phyloP scores from a whole-genome alignment of 768 basidiomycete species.

The Lactarius evosmus region DNA sequence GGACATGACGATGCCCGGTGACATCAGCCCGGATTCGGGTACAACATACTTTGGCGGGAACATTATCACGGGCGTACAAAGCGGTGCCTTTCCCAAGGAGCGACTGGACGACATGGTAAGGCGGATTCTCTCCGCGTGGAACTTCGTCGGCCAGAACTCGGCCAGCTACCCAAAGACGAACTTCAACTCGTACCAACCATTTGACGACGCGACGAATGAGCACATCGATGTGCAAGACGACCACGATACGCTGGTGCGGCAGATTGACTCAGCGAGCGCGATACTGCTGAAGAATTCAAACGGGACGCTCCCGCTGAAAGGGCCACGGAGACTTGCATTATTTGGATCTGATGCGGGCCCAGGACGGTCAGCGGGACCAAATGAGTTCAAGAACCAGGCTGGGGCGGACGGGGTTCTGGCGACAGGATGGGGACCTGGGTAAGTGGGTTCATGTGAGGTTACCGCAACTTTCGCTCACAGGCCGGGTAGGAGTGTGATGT shows the following conservation, averaged over 20 bases:
- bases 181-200: constrained; percentile 62
- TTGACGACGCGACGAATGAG: constrained; percentile 51
- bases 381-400: constrained; percentile 43
- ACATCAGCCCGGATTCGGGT: constrained; percentile 45
- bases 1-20: constrained; percentile 64
- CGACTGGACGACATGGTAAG: constrained; percentile 80
- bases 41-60: constrained; percentile 63
- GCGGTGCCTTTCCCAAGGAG: constrained; percentile 62
- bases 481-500: constrained; percentile 55
- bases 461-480: neutral
- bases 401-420: constrained; percentile 65
- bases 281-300: constrained; percentile 73
- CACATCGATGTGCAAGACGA: constrained; percentile 68
- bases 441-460: constrained; percentile 17
- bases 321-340: constrained; percentile 55
- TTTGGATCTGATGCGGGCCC: constrained; percentile 56
- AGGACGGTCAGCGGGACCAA: constrained; percentile 41
- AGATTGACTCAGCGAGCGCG: constrained; percentile 72
- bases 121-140: constrained; percentile 72
- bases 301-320: constrained; percentile 54
- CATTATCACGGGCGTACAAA: constrained; percentile 65
- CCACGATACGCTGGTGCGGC: constrained; percentile 62
- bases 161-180: constrained; percentile 59
- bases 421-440: constrained; percentile 90
- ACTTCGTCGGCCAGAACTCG: constrained; percentile 61